Base-by-base conservation (phyloP, 148 eudicot genomes). In the Fagopyrum esculentum region DNA sequence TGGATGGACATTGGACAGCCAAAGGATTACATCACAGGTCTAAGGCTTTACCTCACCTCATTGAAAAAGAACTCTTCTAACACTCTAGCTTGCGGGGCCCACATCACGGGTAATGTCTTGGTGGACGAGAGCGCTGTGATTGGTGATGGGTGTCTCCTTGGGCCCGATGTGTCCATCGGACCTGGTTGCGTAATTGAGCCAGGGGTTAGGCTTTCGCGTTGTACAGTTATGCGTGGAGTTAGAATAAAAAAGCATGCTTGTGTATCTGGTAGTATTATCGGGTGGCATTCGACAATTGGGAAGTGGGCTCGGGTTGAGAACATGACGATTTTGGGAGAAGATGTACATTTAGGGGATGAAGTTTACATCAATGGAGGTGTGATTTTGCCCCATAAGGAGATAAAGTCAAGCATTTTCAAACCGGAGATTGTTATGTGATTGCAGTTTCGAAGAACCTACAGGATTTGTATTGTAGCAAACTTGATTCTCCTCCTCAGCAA, bases 1-100 rank as follows among this genome's bases (percentile, higher is more conserved):
- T 92, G 96, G 98, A 95, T 95, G 98, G 98, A 95, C 84, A 88
- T 95, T 71, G 98, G 98, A 11, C 96, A 92, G 72, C 98, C 98
- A 44, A 86, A 84, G 77, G 98, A 95, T 71, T 92, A 92, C 84
- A 95, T 92, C 72, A 85, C 96, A 0, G 98, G 98, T 77, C 84
- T 94, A 40, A 86, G 93, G 69, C 91, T 92, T 73, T 92, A 95
- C 87, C 83, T 95, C 0, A 88, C 86, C 66, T 95, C 98, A 56
- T 83, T 90, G 81, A 87, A 87, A 77, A 90, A 92, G 82, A 87
- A 79, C 6, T 80, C 87, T 0, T 77, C 96, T 5, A 74, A 88
- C 9, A 85, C 85, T 74, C 76, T 95, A 78, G 89, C 92, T 7
- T 47, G 72, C 29, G 98, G 97, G 9, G 55, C 87, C 9, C 86